Base-by-base conservation (phyloP, 2,329 filamentous ascomycete species). In the Colletotrichum musicola region DNA sequence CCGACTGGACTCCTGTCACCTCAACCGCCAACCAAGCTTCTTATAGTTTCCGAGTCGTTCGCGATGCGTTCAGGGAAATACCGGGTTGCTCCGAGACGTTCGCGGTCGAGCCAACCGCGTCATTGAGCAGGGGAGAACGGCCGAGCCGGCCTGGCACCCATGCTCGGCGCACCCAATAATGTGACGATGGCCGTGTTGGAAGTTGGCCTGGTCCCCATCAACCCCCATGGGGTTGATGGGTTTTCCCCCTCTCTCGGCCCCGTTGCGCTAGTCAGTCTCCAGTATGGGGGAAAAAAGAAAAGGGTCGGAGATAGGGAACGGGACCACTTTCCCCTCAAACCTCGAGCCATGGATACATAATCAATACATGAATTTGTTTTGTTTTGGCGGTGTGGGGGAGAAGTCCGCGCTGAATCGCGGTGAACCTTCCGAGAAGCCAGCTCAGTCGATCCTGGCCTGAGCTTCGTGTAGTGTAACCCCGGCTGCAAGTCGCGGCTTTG, bases 41-140 rank as follows among this genome's bases (percentile, higher is more conserved):
- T 64, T 68, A 68, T 60, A 68, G 35, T 25, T 49, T 30, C 53
- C 44, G 30, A 35, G 30, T 25, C 42, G 18, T 38, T 50, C 40
- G 4, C 18, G 6, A 6, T 40, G n/a, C 47, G 49, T 64, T 40
- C n/a, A 18, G 14, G 35, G 7, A 16, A 35, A 42, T 35, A 38
- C 35, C 27, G 55, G 25, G 16, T n/a, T 59, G 16, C 30, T 16
- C 35, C 60, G 64, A 47, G 64, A 47, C 25, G 25, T 22, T 58
- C 10, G 30, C 38, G 47, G 46, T 58, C 46, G 47, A 46, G 40
- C 46, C 49, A 55, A 35, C 25, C n/a, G 30, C 61, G 65, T 50
- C 61, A 68, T 68, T 20, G 12, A 44, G 51, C 10, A 44, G 14
- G 30, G 30, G 20, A 30, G 5, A 9, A 13, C 38, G 9, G 35